These are phyloP conservation scores for Corymbia calophylla DNA, from an alignment of 441 rosid species.

Conservation along the genomic window DNA sequence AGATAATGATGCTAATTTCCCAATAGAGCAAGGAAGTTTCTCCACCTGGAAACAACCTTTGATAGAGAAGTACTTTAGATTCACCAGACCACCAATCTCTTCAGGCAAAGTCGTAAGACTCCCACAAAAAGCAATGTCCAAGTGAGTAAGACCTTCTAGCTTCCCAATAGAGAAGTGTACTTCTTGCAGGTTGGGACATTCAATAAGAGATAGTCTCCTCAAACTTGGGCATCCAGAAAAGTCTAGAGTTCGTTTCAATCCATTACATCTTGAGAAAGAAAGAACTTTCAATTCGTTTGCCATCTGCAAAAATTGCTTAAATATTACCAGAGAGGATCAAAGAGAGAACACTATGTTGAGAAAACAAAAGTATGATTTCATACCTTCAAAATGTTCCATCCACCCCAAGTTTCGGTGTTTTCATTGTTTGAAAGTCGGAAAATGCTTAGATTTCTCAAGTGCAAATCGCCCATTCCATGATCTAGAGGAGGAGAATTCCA, in stretches of 20 bases:
- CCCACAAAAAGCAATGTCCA: fast-evolving
- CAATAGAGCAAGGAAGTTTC: not conserved
- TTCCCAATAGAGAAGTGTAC: not conserved
- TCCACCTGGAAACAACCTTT: fast-evolving
- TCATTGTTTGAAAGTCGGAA: fast-evolving
- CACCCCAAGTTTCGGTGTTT: not conserved
- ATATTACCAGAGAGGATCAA: not conserved
- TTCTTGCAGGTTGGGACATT: not conserved
- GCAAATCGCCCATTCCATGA: fast-evolving
- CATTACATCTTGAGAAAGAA: fast-evolving
- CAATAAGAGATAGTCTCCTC: fast-evolving
- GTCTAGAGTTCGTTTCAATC: not conserved
- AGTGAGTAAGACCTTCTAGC: not conserved
- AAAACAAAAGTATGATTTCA: not conserved
- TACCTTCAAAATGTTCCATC: not conserved
- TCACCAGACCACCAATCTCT: not conserved
- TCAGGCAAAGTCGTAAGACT: fast-evolving
- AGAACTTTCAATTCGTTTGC: not conserved
- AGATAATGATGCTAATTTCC: not conserved
- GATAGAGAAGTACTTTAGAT: fast-evolving
- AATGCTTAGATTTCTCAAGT: not conserved
- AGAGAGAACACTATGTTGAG: not conserved
- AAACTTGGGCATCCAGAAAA: not conserved
- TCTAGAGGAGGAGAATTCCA: not conserved
- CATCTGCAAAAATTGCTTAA: fast-evolving